Base-by-base conservation (phyloP, 2,329 filamentous ascomycete genomes). In the Neopestalotiopsis sp. region DNA sequence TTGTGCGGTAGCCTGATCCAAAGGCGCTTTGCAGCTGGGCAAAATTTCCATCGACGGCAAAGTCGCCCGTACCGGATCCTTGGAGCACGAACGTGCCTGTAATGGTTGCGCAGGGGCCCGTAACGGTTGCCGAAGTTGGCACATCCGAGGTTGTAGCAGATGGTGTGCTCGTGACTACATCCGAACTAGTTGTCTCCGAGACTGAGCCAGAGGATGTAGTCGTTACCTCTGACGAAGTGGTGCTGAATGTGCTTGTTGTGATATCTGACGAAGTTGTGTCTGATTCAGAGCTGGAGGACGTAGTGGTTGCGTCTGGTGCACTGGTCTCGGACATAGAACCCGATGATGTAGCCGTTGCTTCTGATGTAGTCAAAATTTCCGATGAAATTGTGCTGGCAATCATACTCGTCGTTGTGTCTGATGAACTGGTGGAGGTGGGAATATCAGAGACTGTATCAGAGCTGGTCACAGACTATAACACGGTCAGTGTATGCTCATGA, bases 11-110 rank as follows among this genome's bases (percentile, higher is more conserved):
- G 2, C 59, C 59, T 12, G 30, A 38, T 24, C 59, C 59, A 20
- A 62, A 62, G 9, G 32, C 12, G 17, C 12, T 38, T 28, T 62
- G 59, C 32, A 62, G 59, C 34, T 62, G 30, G 12, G 32, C 59
- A 38, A 62, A 62, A 10, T 62, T 62, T 28, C 59, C 59, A 40
- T 62, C 30, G n/a, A 42, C 59, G 9, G 17, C 32, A 40, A 62
- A 34, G 32, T 62, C 59, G 34, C 59, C 59, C 3, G 59, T 38
- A 14, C 14, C 32, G n/a, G 59, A 62, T 10, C 24, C 59, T 32
- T 40, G 59, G 2, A 62, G 30, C 13, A 62, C 59, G 10, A 38
- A 62, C 3, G 30, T 17, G 10, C 59, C 59, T 1, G 59, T 62
- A 10, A 42, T 24, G n/a, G 59, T 62, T 20, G 59, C 30, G 32